These are phyloP conservation scores for Plectranthus barbatus DNA, from an alignment of 257 asterid genomes.

Conservation along the genomic window DNA sequence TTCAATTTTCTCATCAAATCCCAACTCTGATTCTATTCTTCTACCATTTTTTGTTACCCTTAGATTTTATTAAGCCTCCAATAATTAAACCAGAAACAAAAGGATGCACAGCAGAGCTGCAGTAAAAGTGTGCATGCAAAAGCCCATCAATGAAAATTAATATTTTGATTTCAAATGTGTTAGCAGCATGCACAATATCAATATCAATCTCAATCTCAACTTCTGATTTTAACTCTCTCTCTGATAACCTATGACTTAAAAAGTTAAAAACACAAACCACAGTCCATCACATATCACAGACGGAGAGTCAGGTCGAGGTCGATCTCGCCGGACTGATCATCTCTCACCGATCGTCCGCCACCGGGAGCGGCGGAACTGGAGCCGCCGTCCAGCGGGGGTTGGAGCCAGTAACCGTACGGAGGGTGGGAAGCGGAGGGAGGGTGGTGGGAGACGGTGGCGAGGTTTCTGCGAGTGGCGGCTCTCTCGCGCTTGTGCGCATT, in stretches of 20 bases:
- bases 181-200: too few species aligned
- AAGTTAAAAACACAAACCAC: neutral
- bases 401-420: slow-evolving; percentile 22
- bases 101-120: neutral
- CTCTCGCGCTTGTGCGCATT: slow-evolving; percentile 90
- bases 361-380: neutral
- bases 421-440: slow-evolving; percentile 6
- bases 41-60: too few species aligned
- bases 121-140: slow-evolving; percentile 15
- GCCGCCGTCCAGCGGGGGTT: slow-evolving; percentile 16
- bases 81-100: too few species aligned
- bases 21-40: too few species aligned
- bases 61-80: too few species aligned
- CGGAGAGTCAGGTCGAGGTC: slow-evolving; percentile 53
- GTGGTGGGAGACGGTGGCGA: slow-evolving; percentile 14
- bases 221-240: too few species aligned
- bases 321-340: neutral
- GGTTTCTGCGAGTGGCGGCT: slow-evolving; percentile 60
- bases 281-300: slow-evolving; percentile 15
- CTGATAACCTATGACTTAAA: too few species aligned
- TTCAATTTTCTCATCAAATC: too few species aligned
- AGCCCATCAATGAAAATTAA: too few species aligned
- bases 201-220: too few species aligned
- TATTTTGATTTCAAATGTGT: too few species aligned
- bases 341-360: slow-evolving; percentile 2